Evolutionary conservation across 2,329 filamentous ascomycete species (phyloP).

Genomic region (Chrysoporthe austroafricana): DNA sequence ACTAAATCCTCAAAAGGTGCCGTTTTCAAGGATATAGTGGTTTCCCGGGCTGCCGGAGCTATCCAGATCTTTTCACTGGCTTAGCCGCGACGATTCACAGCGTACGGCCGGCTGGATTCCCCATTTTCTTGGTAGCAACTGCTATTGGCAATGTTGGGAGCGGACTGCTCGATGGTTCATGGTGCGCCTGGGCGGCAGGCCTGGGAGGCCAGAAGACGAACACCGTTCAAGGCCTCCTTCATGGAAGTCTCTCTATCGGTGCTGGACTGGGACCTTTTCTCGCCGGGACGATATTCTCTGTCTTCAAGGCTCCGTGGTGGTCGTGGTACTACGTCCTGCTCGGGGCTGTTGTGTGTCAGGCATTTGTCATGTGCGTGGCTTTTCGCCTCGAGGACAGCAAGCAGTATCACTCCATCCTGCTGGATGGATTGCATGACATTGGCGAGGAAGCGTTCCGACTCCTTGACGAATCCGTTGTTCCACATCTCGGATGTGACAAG

Average conservation of each 20-base stretch:
- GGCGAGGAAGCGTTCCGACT: constrained; percentile 96
- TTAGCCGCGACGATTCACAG: constrained; percentile 35
- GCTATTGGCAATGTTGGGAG: constrained; percentile 42
- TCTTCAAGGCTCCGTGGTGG: constrained; percentile 39
- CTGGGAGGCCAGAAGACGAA: constrained; percentile 41
- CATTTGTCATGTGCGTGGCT: constrained; percentile 36
- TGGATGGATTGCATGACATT: constrained; percentile 99
- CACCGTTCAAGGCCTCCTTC: constrained; percentile 44
- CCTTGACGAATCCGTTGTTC: constrained; percentile 99
- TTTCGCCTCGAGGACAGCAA: constrained; percentile 82
- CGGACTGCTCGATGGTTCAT: constrained; percentile 47
- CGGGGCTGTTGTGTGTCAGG: constrained; percentile 24
- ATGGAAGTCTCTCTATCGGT: constrained; percentile 45
- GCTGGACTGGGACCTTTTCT: constrained; percentile 44
- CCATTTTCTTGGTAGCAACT: constrained; percentile 38
- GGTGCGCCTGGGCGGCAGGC: constrained; percentile 49
- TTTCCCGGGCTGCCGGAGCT: too few relatives aligned
- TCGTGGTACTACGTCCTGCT: constrained; percentile 45
- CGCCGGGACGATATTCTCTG: constrained; percentile 37
- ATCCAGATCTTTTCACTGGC: constrained; percentile 40
- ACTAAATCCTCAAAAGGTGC: too few relatives aligned
- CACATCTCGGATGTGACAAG: constrained; percentile 99
- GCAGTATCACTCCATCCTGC: constrained; percentile 63
- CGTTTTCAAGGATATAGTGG: too few relatives aligned
- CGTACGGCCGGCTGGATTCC: constrained; percentile 33